A percentile compares a stretch with the other conserved stretches of the same genome.
These are phyloP conservation scores for Acephala macrosclerotiorum DNA, from an alignment of 2,329 filamentous ascomycete species.

Conservation along the genomic window DNA sequence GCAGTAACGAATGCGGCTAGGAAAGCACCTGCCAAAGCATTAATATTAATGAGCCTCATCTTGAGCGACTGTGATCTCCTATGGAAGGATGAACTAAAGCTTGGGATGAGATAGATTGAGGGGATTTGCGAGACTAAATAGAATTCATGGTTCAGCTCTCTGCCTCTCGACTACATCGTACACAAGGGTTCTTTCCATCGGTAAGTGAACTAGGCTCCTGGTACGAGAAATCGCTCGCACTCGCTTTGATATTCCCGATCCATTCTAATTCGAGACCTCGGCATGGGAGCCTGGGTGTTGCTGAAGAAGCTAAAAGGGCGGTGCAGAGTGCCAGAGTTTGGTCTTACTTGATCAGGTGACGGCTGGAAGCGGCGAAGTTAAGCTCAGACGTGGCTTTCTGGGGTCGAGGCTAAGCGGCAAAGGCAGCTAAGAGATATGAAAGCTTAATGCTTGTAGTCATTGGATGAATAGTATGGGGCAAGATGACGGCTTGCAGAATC, in stretches of 20 bases:
- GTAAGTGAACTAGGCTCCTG: background rate
- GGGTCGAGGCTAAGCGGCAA: background rate
- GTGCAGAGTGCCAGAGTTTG: background rate
- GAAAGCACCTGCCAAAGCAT: background rate
- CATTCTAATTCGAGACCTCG: slow-evolving; percentile 5
- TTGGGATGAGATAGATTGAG: slow-evolving; percentile 4
- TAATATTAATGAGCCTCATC: slow-evolving; percentile 9
- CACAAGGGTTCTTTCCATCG: background rate
- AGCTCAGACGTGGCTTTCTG: slow-evolving; percentile 7
- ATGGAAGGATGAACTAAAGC: background rate
- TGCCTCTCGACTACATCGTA: background rate
- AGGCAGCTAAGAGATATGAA: background rate
- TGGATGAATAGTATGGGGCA: background rate
- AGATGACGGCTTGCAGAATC: slow-evolving; percentile 6
- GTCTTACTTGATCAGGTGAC: background rate
- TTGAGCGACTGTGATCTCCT: background rate
- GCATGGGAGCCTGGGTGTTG: background rate
- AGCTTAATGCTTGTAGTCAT: background rate
- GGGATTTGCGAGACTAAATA: background rate
- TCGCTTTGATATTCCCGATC: background rate
- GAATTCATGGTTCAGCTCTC: background rate
- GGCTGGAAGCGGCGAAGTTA: background rate
- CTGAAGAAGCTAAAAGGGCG: background rate
- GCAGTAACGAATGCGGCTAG: background rate
- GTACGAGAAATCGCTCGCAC: background rate